phyloP scores from a whole-genome alignment of 2,329 filamentous ascomycete species.

The Ascochyta pisi region DNA sequence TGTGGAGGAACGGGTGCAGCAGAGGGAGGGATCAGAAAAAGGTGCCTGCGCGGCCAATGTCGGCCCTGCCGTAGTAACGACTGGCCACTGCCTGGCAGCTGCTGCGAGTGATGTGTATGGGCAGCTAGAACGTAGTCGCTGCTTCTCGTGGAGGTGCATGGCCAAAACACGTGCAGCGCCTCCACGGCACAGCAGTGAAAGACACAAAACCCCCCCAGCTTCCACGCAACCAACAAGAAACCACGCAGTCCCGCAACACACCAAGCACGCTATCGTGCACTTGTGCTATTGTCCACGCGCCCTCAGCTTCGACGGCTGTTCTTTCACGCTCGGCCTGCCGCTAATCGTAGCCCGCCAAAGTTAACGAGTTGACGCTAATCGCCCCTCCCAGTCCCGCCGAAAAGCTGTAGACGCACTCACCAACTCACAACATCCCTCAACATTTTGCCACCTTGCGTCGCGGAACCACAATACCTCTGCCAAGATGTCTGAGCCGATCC shows the following conservation, averaged over 20 bases:
- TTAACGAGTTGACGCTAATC: slow-evolving; percentile 8
- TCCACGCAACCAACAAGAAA: background rate
- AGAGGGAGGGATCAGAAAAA: slow-evolving; percentile 6
- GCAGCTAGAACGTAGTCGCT: slow-evolving; percentile 9
- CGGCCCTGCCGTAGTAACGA: slow-evolving; percentile 11
- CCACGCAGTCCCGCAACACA: background rate
- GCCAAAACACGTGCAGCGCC: slow-evolving; percentile 14
- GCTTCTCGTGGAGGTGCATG: slow-evolving; percentile 14
- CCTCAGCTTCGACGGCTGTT: slow-evolving; percentile 12
- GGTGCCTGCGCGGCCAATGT: slow-evolving; percentile 18
- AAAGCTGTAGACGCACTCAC: slow-evolving; percentile 44
- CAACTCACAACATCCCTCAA: slow-evolving; percentile 40
- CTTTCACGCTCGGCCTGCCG: slow-evolving; percentile 16
- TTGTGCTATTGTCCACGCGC: slow-evolving; percentile 9
- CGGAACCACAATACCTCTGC: slow-evolving; percentile 34
- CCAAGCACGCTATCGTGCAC: slow-evolving; percentile 4
- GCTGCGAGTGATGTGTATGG: slow-evolving; percentile 6
- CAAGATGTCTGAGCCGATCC: slow-evolving; percentile 72
- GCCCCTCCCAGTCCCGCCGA: slow-evolving; percentile 37
- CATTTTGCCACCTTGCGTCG: slow-evolving; percentile 38
- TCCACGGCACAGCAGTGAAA: slow-evolving; percentile 3
- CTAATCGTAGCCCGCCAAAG: slow-evolving; percentile 13
- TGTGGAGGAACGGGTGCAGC: slow-evolving; percentile 13
- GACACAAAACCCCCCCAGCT: background rate
- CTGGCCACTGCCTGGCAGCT: slow-evolving; percentile 4